These are phyloP conservation scores for Leishmania guyanensis DNA, from an alignment of 208 protist genomes.

Conservation along the genomic window DNA sequence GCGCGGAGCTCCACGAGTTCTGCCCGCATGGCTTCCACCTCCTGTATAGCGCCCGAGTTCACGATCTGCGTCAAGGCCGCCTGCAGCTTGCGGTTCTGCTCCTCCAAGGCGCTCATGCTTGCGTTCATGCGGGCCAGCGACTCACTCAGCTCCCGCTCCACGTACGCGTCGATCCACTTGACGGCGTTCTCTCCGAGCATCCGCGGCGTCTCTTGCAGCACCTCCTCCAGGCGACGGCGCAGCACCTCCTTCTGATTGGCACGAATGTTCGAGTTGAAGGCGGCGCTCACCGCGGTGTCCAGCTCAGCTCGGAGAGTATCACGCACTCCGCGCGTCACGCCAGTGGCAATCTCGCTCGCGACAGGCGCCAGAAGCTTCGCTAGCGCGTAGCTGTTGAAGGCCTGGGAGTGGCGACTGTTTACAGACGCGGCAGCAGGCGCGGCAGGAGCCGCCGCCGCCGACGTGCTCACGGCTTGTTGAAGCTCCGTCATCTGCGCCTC, in stretches of 20 bases:
- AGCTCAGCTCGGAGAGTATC: slow-evolving; percentile 67
- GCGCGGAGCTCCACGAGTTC: slow-evolving; percentile 30
- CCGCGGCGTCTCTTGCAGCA: slow-evolving; percentile 55
- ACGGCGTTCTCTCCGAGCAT: slow-evolving; percentile 60
- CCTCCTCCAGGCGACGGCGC: slow-evolving; percentile 73
- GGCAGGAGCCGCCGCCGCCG: neutral
- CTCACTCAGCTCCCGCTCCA: slow-evolving; percentile 58
- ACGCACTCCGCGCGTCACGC: slow-evolving; percentile 67
- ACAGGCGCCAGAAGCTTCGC: slow-evolving; percentile 54
- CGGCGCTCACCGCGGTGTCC: slow-evolving; percentile 61
- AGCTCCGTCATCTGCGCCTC: slow-evolving; percentile 93
- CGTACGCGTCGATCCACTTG: slow-evolving; percentile 50
- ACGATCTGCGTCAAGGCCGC: slow-evolving; percentile 55
- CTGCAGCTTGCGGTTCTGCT: slow-evolving; percentile 73
- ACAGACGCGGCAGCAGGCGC: neutral
- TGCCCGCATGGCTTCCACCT: slow-evolving; percentile 59
- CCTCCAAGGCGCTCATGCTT: slow-evolving; percentile 45
- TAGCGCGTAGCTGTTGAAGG: slow-evolving; percentile 76
- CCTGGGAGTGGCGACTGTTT: slow-evolving; percentile 24
- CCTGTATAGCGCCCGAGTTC: slow-evolving; percentile 39
- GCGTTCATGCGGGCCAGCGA: slow-evolving; percentile 51
- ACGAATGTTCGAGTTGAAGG: slow-evolving; percentile 51
- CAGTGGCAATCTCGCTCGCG: slow-evolving; percentile 62
- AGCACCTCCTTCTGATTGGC: slow-evolving; percentile 58
- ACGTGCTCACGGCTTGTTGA: slow-evolving; percentile 30